Base-by-base conservation (phyloP, 345 rosid genomes). In the Brassica juncea region DNA sequence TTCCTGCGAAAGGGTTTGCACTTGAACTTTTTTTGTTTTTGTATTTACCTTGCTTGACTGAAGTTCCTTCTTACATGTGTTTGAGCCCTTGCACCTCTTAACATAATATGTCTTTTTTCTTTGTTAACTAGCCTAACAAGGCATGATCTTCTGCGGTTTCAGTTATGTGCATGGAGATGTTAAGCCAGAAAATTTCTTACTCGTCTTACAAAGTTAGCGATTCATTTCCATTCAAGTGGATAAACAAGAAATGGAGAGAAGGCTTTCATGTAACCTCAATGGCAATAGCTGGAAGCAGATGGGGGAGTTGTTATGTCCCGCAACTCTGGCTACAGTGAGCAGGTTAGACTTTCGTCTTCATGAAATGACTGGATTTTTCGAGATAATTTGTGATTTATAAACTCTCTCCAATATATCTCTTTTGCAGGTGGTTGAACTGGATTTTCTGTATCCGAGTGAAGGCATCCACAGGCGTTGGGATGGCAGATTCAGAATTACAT, bases 241-340 rank as follows among this genome's bases (percentile, higher is more conserved):
- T 35, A 35, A 35, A 35, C 9, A 96, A 92, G 83, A 96, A 96
- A 81, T 96, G 99, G 99, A 92, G 90, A 84, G 99, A 96, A 83
- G 99, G 97, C 6, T 96, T 96, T 78, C 89, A 89, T 61, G 98
- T 96, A 10, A 93, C 99, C 73, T 84, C 98, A 23, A 96, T 96
- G 99, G 91, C 97, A 71, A 96, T 98, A 58, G 92, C 99, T 66
- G 98, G 97, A 74, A 92, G 85, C 74, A 84, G 94, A 70, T 96
- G 98, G 99, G 98, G 92, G 92, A 57, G 88, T 96, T 64, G 99
- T 96, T 68, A 91, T 96, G 99, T 95, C 99, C 82, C 97, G 98
- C 52, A 94, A 94, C 76, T 90, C 99, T 63, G 98, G 99, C 71
- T 91, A 88, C 80, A 85, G 94, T 73, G 89, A 88, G 52, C 99